A percentile compares a stretch with the other conserved stretches of the same genome.
These are phyloP conservation scores for Amauroascus verrucosus DNA, from an alignment of 2,329 filamentous ascomycete genomes.

Conservation along the genomic window DNA sequence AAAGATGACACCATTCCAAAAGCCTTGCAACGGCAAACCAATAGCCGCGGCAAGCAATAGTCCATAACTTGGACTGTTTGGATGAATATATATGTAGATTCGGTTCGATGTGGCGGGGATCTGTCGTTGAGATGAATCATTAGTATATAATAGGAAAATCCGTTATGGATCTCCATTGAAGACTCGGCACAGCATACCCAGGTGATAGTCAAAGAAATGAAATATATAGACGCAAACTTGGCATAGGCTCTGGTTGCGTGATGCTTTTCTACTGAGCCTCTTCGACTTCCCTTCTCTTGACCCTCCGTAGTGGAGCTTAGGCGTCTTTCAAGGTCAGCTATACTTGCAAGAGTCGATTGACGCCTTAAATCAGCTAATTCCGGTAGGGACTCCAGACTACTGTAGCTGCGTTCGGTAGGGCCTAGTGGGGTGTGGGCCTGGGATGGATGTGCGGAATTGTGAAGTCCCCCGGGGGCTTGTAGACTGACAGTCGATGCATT, in stretches of 20 bases:
- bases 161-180: background rate
- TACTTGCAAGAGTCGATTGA: background rate
- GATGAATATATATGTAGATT: slow-evolving; percentile 57
- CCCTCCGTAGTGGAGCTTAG: background rate
- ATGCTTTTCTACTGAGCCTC: slow-evolving; percentile 23
- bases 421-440: background rate
- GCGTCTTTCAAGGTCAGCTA: background rate
- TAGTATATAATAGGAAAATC: background rate
- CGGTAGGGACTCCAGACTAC: background rate
- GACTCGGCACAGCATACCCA: slow-evolving; percentile 24
- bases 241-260: slow-evolving; percentile 32
- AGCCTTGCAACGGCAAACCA: slow-evolving; percentile 70
- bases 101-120: slow-evolving; percentile 67
- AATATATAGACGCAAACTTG: slow-evolving; percentile 33
- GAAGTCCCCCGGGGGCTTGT: background rate
- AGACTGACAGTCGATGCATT: background rate
- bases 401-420: background rate
- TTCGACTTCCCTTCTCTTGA: background rate
- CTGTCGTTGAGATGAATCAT: slow-evolving; percentile 17
- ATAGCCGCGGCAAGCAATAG: slow-evolving; percentile 62
- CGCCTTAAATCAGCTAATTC: background rate
- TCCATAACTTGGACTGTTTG: slow-evolving; percentile 42
- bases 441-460: background rate
- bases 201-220: slow-evolving; percentile 35
- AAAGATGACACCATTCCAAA: slow-evolving; percentile 78